phyloP scores from a whole-genome alignment of 164 flowering plant genomes.

The Protea cynaroides region DNA sequence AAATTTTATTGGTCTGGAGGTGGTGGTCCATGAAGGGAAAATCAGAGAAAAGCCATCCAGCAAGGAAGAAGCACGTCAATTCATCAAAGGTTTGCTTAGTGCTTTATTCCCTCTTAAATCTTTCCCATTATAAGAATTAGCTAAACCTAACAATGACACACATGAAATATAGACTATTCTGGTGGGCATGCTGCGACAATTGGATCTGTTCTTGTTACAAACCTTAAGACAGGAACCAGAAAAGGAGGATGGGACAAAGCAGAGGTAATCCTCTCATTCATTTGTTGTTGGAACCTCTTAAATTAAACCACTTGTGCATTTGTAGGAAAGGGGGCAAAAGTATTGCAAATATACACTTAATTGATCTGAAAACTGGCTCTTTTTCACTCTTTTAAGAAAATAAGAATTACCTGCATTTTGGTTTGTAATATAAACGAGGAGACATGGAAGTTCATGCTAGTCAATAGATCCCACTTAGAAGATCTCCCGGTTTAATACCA shows the following conservation, averaged over 20 bases:
- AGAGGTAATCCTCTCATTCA: constrained; percentile 51
- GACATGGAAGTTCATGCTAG: too few species aligned
- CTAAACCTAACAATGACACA: constrained; percentile 1
- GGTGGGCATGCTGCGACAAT: constrained; percentile 75
- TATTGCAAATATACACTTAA: neutral
- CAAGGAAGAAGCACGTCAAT: constrained; percentile 79
- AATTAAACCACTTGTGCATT: neutral
- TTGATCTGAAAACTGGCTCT: too few species aligned
- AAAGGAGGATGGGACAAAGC: constrained; percentile 84
- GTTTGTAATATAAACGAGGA: too few species aligned
- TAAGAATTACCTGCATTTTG: too few species aligned
- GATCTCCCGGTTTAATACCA: too few species aligned
- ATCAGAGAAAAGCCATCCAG: constrained; percentile 85
- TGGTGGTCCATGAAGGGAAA: constrained; percentile 88
- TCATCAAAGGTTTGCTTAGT: constrained; percentile 53
- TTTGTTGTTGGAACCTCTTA: neutral
- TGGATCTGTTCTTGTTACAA: constrained; percentile 76
- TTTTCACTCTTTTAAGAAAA: neutral
- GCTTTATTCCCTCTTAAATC: neutral
- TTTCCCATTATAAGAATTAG: neutral
- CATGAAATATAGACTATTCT: constrained; percentile 56
- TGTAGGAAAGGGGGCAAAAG: neutral
- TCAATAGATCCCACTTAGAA: too few species aligned
- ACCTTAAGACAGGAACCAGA: constrained; percentile 63
- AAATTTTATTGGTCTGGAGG: constrained; percentile 50